Conservation (phyloP, 1,284 basidiomycete genomes). For the Ceratobasidium sp. region DNA sequence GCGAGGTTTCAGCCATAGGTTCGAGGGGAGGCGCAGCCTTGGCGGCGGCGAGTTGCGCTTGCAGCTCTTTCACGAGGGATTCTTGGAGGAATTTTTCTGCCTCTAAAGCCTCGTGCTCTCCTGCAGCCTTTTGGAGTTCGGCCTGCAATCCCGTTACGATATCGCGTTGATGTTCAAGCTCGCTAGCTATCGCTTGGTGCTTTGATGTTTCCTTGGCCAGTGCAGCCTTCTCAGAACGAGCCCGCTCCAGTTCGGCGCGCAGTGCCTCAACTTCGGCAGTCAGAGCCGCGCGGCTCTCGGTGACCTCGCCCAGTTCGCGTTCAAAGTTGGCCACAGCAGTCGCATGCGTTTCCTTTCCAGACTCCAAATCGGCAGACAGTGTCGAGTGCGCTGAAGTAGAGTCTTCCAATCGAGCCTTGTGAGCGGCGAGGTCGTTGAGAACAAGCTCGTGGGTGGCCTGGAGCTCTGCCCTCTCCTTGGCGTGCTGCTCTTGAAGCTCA, state of each 20-base stretch:
- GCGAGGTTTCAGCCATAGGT: slow-evolving; percentile 48
- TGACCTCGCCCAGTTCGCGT: slow-evolving; percentile 60
- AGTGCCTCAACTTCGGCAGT: slow-evolving; percentile 66
- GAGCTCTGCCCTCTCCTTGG: slow-evolving; percentile 60
- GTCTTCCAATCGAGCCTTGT: slow-evolving; percentile 68
- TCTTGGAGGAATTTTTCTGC: slow-evolving; percentile 78
- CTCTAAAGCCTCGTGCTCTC: slow-evolving; percentile 80
- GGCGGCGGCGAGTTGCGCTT: slow-evolving; percentile 66
- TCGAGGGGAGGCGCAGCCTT: slow-evolving; percentile 40
- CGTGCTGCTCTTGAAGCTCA: slow-evolving; percentile 59
- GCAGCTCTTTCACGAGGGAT: slow-evolving; percentile 73
- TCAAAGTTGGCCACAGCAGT: slow-evolving; percentile 58
- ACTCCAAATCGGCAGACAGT: slow-evolving; percentile 55
- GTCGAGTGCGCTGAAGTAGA: slow-evolving; percentile 63
- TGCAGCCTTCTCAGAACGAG: slow-evolving; percentile 67
- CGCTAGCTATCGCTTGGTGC: slow-evolving; percentile 73
- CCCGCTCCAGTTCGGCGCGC: slow-evolving; percentile 68
- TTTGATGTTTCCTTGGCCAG: slow-evolving; percentile 78
- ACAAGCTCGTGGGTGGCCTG: slow-evolving; percentile 66
- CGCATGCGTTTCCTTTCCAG: slow-evolving; percentile 63
- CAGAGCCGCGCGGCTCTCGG: slow-evolving; percentile 66
- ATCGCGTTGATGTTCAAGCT: slow-evolving; percentile 80
- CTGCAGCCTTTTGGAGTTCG: slow-evolving; percentile 76
- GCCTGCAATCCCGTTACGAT: slow-evolving; percentile 78
- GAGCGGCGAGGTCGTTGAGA: slow-evolving; percentile 68